A percentile compares a stretch with the other conserved stretches of the same genome.
Conservation (phyloP, 2,329 filamentous ascomycete species). For the Neopestalotiopsis clavispora region DNA sequence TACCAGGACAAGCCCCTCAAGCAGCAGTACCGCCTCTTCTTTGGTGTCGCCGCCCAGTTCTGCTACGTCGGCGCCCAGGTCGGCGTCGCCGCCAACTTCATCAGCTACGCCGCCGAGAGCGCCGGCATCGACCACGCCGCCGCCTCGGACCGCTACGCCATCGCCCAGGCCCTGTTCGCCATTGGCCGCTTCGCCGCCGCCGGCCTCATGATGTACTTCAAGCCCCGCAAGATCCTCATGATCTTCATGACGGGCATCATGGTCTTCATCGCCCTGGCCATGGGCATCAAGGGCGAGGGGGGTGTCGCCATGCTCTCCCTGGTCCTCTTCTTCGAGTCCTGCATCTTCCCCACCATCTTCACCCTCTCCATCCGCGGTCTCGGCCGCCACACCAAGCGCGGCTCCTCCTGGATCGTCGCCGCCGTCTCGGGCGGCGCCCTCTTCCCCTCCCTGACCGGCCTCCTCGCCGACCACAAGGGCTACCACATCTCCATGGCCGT, state of each 20-base stretch:
- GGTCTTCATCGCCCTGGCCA: constrained; percentile 16
- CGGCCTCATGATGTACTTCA: constrained; percentile 17
- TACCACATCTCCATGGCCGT: constrained; percentile 17
- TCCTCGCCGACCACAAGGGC: constrained; percentile 13
- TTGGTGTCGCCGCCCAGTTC: constrained; percentile 17
- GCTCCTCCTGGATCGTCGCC: constrained; percentile 12
- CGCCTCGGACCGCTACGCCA: constrained; percentile 14
- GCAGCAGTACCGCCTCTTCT: constrained; percentile 16
- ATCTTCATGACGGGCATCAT: constrained; percentile 16
- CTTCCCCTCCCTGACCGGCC: constrained; percentile 14
- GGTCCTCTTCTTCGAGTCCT: constrained; percentile 16
- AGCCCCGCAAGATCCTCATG: constrained; percentile 16
- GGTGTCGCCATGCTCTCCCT: constrained; percentile 16
- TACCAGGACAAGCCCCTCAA: constrained; percentile 14
- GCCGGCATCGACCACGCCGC: constrained; percentile 10
- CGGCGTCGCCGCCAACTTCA: constrained; percentile 19
- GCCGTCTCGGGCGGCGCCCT: constrained; percentile 14
- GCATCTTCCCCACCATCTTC: constrained; percentile 20
- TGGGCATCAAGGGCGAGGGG: constrained; percentile 16
- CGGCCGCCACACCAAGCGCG: constrained; percentile 16
- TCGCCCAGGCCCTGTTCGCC: constrained; percentile 15
- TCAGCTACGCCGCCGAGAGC: constrained; percentile 13
- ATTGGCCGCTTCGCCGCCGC: constrained; percentile 16
- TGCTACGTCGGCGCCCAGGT: constrained; percentile 18
- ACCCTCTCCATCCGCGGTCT: constrained; percentile 15